Evolutionary conservation across 169 alveolate genomes (phyloP).

Genomic region (Perkinsus chesapeaki): DNA sequence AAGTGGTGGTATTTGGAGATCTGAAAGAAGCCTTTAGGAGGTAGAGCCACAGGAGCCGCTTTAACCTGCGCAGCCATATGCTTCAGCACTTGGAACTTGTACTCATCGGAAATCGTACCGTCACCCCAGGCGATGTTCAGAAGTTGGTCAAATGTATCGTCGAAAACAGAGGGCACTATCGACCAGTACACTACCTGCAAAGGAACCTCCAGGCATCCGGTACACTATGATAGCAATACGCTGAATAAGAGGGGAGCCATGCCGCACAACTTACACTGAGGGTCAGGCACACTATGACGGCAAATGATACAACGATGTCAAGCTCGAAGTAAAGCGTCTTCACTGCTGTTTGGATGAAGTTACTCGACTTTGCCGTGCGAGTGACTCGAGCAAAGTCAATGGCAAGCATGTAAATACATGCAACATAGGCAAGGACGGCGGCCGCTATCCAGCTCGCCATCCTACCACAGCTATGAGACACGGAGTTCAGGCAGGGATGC

Average conservation of each 20-base stretch:
- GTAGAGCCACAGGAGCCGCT: background rate
- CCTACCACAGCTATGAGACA: background rate
- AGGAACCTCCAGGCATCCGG: no score
- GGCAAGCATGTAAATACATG: background rate
- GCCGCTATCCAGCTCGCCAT: background rate
- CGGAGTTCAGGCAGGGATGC: background rate
- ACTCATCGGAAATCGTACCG: background rate
- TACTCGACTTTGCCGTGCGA: background rate
- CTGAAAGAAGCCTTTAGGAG: background rate
- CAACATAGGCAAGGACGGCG: background rate
- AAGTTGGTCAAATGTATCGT: background rate
- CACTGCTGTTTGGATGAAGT: background rate
- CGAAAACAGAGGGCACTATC: background rate
- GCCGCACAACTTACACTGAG: background rate
- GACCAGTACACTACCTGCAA: background rate
- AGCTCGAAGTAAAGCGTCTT: background rate
- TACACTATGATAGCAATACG: no score
- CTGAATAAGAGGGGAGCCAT: background rate
- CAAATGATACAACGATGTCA: background rate
- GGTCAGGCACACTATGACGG: background rate
- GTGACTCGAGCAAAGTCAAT: background rate
- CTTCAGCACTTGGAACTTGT: background rate
- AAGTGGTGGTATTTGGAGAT: background rate
- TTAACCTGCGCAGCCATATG: background rate
- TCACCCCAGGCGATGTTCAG: background rate